A percentile compares a stretch with the other conserved stretches of the same genome.
Conservation (phyloP, 805 yeast genomes). For the Metschnikowia lunata region DNA sequence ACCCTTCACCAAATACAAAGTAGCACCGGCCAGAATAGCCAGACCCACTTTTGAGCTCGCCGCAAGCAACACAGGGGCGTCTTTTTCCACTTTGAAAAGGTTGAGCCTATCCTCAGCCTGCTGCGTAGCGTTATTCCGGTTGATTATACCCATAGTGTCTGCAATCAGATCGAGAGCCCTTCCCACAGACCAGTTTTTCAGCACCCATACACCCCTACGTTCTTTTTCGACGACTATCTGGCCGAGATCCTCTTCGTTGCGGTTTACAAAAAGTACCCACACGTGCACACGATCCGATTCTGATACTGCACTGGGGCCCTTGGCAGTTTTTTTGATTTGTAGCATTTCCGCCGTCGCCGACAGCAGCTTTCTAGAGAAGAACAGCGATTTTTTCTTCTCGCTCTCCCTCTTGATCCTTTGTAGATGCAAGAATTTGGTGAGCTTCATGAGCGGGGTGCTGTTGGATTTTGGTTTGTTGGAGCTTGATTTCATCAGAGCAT, state of each 20-base stretch:
- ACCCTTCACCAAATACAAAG: conserved; percentile 52
- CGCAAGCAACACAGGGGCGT: conserved; percentile 27
- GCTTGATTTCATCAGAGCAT: conserved; percentile 16
- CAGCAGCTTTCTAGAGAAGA: conserved; percentile 4
- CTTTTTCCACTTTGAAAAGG: conserved; percentile 36
- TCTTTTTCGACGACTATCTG: conserved; percentile 25
- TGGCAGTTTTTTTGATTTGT: conserved; percentile 42
- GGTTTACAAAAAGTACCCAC: conserved; percentile 41
- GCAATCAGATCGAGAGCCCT: conserved; percentile 52
- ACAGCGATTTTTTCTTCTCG: conserved; percentile 4
- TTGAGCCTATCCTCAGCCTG: conserved; percentile 41
- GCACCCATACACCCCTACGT: conserved; percentile 41
- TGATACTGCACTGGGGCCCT: conserved; percentile 47
- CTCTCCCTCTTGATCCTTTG: conserved; percentile 17
- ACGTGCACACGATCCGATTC: conserved; percentile 45
- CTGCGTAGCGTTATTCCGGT: conserved; percentile 45
- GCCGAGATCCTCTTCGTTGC: conserved; percentile 24
- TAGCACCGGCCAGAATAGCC: conserved; percentile 47
- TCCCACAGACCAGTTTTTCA: conserved; percentile 58
- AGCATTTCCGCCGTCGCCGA: conserved; percentile 30
- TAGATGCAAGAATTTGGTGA: conserved; percentile 15
- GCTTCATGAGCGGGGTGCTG: conserved; percentile 15
- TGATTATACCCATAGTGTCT: conserved; percentile 42
- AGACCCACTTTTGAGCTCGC: conserved; percentile 36
- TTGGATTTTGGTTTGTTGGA: conserved; percentile 20